These are phyloP conservation scores for Microbotryum saponariae DNA, from an alignment of 1,284 basidiomycete species.

Conservation along the genomic window DNA sequence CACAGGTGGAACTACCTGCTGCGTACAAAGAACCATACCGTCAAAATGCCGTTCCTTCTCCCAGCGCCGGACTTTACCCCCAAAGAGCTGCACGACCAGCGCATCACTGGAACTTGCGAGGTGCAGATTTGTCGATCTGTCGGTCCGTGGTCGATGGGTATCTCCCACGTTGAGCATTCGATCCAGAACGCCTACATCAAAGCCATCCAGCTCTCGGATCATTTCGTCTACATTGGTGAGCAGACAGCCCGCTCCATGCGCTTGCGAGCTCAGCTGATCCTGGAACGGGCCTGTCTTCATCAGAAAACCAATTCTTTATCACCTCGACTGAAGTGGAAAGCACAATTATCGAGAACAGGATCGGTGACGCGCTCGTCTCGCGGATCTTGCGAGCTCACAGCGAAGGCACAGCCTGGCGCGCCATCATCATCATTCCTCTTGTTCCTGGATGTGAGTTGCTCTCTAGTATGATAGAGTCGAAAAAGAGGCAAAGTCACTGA, in stretches of 20 bases:
- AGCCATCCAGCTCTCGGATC: slow-evolving; percentile 92
- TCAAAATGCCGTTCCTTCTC: slow-evolving; percentile 85
- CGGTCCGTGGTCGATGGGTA: slow-evolving; percentile 94
- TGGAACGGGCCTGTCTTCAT: slow-evolving; percentile 38
- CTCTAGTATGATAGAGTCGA: neutral
- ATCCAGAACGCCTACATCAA: slow-evolving; percentile 34
- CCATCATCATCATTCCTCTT: slow-evolving; percentile 85
- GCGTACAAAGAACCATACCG: slow-evolving; percentile 88
- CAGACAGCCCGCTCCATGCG: neutral
- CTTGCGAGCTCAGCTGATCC: neutral
- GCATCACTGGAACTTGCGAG: slow-evolving; percentile 91
- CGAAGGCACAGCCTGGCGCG: slow-evolving; percentile 77
- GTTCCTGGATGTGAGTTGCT: slow-evolving; percentile 62
- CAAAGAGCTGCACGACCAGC: slow-evolving; percentile 67
- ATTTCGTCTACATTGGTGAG: slow-evolving; percentile 69
- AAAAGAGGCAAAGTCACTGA: neutral
- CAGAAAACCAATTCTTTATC: slow-evolving; percentile 97
- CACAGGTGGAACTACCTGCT: slow-evolving; percentile 80
- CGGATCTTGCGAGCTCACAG: slow-evolving; percentile 83
- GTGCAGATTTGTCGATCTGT: slow-evolving; percentile 93
- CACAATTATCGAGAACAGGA: slow-evolving; percentile 80
- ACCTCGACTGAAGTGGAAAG: slow-evolving; percentile 86
- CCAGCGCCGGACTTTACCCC: slow-evolving; percentile 88
- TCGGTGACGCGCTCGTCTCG: slow-evolving; percentile 87
- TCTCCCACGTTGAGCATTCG: slow-evolving; percentile 77